phyloP scores from a whole-genome alignment of 768 basidiomycete species.

The Mycena haematopus region DNA sequence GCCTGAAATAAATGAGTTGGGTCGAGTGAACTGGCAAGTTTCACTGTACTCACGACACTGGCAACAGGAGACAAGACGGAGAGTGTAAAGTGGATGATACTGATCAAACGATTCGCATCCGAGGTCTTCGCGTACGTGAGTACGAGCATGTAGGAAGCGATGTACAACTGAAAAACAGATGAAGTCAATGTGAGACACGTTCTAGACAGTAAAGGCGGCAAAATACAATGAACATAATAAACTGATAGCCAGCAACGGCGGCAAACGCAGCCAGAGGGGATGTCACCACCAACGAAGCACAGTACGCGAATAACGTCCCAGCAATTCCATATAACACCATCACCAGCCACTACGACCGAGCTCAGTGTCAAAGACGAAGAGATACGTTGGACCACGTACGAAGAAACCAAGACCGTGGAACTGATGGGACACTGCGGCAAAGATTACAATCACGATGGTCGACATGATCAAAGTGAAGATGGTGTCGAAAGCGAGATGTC shows the following conservation, averaged over 20 bases:
- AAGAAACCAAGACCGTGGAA: conserved; percentile 75
- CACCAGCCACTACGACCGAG: conserved; percentile 63
- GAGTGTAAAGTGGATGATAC: conserved; percentile 71
- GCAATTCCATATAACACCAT: conserved; percentile 74
- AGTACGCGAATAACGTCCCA: conserved; percentile 73
- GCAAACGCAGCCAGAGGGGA: conserved; percentile 81
- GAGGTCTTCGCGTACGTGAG: conserved; percentile 75
- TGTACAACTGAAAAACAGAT: conserved; percentile 66
- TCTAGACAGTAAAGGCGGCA: not conserved
- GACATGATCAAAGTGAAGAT: conserved; percentile 64
- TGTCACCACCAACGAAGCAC: conserved; percentile 60
- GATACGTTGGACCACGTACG: conserved; percentile 40
- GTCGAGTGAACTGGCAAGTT: not conserved
- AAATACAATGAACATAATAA: conserved; percentile 74
- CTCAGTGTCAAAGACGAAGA: not conserved
- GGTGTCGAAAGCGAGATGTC: conserved; percentile 78
- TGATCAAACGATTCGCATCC: conserved; percentile 58
- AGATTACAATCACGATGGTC: conserved; percentile 68
- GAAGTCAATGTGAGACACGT: conserved; percentile 1
- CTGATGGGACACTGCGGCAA: conserved; percentile 60
- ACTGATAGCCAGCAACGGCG: conserved; percentile 72
- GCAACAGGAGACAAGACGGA: conserved; percentile 74
- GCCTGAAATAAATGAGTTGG: conserved; percentile 44
- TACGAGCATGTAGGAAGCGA: conserved; percentile 71
- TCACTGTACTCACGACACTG: conserved; percentile 59